These are phyloP conservation scores for Aspergillus aculeatus DNA, from an alignment of 2,329 filamentous ascomycete genomes.

Conservation along the genomic window DNA sequence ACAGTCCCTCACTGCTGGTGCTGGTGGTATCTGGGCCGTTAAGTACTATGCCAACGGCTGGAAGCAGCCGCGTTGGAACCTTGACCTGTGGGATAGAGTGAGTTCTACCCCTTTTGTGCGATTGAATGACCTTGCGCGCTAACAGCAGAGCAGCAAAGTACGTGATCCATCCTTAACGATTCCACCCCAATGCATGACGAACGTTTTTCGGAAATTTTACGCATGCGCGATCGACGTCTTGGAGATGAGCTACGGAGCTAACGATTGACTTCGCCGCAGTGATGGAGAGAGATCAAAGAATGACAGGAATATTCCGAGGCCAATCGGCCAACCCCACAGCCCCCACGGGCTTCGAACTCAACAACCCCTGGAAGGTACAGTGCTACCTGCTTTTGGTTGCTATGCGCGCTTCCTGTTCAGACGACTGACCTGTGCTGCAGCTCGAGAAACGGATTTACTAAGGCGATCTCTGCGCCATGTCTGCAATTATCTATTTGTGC, in stretches of 20 bases:
- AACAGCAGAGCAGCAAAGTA: slow-evolving; percentile 55
- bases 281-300: slow-evolving; percentile 64
- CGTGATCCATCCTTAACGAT: slow-evolving; percentile 22
- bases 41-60: slow-evolving; percentile 62
- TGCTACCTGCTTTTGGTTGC: background rate
- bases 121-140: slow-evolving; percentile 32
- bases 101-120: slow-evolving; percentile 29
- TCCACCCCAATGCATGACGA: background rate
- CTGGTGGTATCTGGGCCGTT: slow-evolving; percentile 57
- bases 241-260: slow-evolving; percentile 5
- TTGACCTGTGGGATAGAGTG: slow-evolving; percentile 66
- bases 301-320: slow-evolving; percentile 61
- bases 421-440: slow-evolving; percentile 29
- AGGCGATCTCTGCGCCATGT: slow-evolving; percentile 24
- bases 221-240: background rate
- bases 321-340: slow-evolving; percentile 61
- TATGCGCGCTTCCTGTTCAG: background rate
- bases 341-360: slow-evolving; percentile 63
- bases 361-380: slow-evolving; percentile 66
- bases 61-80: slow-evolving; percentile 59
- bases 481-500: slow-evolving; percentile 17
- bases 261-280: slow-evolving; percentile 47
- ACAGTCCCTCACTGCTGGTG: slow-evolving; percentile 62
- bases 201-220: background rate
- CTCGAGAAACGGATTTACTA: slow-evolving; percentile 44